Evolutionary conservation across 73 alveolate species (phyloP), one percentile per base, ranked within the genome.

Genomic region (Paramecium pentaurelia): DNA sequence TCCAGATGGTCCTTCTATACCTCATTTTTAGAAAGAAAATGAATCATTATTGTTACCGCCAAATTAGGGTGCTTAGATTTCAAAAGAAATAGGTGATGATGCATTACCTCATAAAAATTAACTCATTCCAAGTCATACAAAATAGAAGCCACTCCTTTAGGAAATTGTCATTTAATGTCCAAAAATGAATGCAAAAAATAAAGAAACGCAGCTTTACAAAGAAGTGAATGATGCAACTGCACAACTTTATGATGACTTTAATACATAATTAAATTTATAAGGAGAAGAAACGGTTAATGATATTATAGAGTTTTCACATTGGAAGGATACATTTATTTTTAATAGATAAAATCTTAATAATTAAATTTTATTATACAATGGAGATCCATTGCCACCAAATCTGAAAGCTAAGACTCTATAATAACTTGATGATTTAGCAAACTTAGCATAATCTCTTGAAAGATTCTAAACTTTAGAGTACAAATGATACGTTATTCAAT

Each of bases 1-100:
- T 86, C 99, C 99, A 49, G 95, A 88, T 51, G 89, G 86, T 2
- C 25, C 92, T 59, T 96, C 95, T 0, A 80, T 71, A 16, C 86
- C 64, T 71, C 20, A 71, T 34, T 34, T 71, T 34, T 2, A 37
- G 18, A 28, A 34, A 32, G 59, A 71, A 34, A 36, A 71, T 34
- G 12, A 12, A 16, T 54, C 27, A 54, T 51, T 51, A 5, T 59
- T 71, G 36, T 71, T 71, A n/a, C 86, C 86, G 3, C 86, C 86
- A 14, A 37, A 34, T 71, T 1, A 71, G 38, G 86, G 59, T 14
- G 38, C 83, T 27, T 16, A 7, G 9, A 12, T 25, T 14, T 64
- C 64, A 3, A 3, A 3, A 11, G 86, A n/a, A 2, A 71, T 71
- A 14, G 86, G 34, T 8, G 25, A 32, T 16, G 10, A 32, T 16